Evolutionary conservation across 306 rosid genomes (phyloP).

Genomic region (Cicer pinnatifidum): DNA sequence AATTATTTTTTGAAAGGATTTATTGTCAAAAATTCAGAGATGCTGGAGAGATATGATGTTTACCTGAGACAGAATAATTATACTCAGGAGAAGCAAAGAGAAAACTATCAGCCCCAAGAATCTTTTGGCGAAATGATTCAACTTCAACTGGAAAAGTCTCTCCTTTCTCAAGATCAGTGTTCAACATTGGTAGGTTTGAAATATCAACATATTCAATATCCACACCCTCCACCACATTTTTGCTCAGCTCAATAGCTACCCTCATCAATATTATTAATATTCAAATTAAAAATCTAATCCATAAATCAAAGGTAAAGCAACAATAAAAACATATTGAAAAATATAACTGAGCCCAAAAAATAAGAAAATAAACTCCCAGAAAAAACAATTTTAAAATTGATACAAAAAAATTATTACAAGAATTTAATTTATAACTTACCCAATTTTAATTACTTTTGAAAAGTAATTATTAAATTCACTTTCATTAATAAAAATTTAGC

Average conservation of each 20-base stretch:
- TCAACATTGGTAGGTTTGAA: conserved; percentile 60
- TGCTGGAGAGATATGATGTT: background rate
- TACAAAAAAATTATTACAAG: no score
- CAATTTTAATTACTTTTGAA: no score
- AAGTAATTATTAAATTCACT: no score
- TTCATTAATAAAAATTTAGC: no score
- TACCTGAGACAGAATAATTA: conserved; percentile 69
- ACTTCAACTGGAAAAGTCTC: conserved; percentile 62
- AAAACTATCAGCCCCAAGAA: conserved; percentile 61
- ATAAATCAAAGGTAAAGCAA: background rate
- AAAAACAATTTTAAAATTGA: no score
- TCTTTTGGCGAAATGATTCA: conserved; percentile 63
- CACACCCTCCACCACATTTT: conserved; percentile 48
- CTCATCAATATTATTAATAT: background rate
- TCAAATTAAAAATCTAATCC: background rate
- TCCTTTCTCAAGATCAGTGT: conserved; percentile 68
- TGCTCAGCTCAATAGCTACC: conserved; percentile 64
- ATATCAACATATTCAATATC: conserved; percentile 65
- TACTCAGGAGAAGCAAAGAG: conserved; percentile 85
- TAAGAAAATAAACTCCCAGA: no score
- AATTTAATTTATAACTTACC: no score
- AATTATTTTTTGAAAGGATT: no score
- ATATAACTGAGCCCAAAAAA: no score
- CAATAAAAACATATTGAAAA: background rate
- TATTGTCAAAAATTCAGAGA: no score